Percentiles rank a stretch among this genome's conserved stretches.
These are phyloP conservation scores for Cytospora schulzeri DNA, from an alignment of 2,329 filamentous ascomycete genomes.

Conservation along the genomic window DNA sequence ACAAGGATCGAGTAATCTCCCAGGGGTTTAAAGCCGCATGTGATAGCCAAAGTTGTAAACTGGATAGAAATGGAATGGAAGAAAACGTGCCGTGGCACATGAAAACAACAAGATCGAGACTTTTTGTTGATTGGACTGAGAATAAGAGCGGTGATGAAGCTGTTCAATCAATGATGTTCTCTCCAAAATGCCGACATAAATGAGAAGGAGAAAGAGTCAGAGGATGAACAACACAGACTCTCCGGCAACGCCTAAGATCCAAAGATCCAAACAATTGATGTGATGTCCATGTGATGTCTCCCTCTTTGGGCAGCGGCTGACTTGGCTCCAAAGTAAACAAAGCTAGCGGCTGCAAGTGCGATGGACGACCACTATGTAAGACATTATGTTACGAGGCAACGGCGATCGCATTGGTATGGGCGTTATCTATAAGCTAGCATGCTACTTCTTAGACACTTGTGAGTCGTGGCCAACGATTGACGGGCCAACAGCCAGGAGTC, in stretches of 20 bases:
- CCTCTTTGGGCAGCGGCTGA: not conserved
- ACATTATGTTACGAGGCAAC: not conserved
- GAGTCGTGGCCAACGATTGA: not conserved
- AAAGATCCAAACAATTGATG: not conserved
- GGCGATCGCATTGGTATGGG: not conserved
- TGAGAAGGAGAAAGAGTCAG: not conserved
- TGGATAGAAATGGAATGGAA: constrained; percentile 17
- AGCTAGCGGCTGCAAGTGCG: not conserved
- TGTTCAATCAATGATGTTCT: constrained; percentile 1
- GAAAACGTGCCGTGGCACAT: not conserved
- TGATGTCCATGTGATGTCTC: too few relatives aligned
- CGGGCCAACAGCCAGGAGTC: not conserved
- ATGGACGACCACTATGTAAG: not conserved
- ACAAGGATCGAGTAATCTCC: constrained; percentile 21
- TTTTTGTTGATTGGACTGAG: not conserved
- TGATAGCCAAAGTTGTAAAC: not conserved
- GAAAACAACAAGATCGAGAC: not conserved
- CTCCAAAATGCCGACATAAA: not conserved
- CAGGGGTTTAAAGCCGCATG: constrained; percentile 13
- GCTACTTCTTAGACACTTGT: not conserved
- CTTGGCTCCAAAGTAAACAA: not conserved
- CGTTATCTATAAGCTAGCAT: not conserved
- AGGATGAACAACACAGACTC: not conserved
- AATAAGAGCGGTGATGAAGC: not conserved
- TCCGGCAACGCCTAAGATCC: not conserved